phyloP scores from a whole-genome alignment of 139 green algal species.

The Chlorella sp. region DNA sequence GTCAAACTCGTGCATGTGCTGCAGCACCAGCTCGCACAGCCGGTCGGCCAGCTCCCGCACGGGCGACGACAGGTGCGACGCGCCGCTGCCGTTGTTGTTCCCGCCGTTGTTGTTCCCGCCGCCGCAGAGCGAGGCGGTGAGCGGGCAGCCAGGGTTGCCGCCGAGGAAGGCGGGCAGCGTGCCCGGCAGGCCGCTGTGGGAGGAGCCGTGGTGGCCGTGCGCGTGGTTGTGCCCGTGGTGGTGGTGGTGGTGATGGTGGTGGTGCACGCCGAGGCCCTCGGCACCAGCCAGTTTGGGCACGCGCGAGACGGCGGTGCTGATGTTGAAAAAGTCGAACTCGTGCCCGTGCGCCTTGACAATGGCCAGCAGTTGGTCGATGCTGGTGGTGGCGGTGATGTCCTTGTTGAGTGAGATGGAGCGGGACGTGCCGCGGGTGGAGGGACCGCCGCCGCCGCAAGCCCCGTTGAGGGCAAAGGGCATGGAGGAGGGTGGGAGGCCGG shows the following conservation, averaged over 20 bases:
- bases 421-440: background rate
- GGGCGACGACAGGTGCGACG: background rate
- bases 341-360: conserved; percentile 22
- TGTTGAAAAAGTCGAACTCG: conserved; percentile 64
- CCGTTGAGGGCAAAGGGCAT: no score
- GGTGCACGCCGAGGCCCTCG: background rate
- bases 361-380: conserved; percentile 19
- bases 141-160: background rate
- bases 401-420: conserved; percentile 25
- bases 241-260: background rate
- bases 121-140: background rate
- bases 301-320: conserved; percentile 56
- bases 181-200: background rate
- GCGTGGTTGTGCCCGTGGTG: background rate
- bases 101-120: background rate
- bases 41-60: conserved; percentile 24
- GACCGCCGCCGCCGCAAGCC: no score
- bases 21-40: conserved; percentile 27
- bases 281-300: conserved; percentile 55
- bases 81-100: background rate
- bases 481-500: no score
- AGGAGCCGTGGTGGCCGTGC: background rate
- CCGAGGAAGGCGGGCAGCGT: background rate
- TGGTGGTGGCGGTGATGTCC: conserved; percentile 25
- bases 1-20: conserved; percentile 38